Evolutionary conservation across 441 rosid genomes (phyloP), one percentile per base, ranked within the genome.

Genomic region (Isatis lusitanica): DNA sequence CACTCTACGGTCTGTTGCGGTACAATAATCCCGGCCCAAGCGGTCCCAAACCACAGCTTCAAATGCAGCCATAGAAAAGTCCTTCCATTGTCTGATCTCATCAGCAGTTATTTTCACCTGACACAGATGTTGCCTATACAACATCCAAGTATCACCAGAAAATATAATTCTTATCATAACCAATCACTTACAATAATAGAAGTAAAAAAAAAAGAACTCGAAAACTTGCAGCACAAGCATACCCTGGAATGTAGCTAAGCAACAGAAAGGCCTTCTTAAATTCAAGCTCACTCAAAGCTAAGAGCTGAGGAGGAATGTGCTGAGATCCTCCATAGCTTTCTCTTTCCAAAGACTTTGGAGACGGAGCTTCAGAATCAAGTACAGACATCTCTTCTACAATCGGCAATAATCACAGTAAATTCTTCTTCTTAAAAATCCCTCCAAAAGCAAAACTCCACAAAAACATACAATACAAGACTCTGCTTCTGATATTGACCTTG

Each of bases 181-280:
- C 55, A 9, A 48, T 7, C 33, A 71, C 31, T 17, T n/a, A n/a
- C n/a, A 40, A 18, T n/a, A 12, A 2, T 5, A 21, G 9, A 12
- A n/a, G 28, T 10, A 21, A 21, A 21, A 21, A 21, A n/a, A 51
- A 11, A 43, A 11, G 33, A 52, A 18, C 0, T 10, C 6, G 12
- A 48, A 39, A 51, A 52, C 56, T 66, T 76, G 47, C 0, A 17
- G 36, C 58, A 0, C 21, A 62, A 72, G 79, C 85, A 80, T 73
- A 94, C 97, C 74, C 81, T 16, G 87, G 90, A 17, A 87, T 71
- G 70, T 92, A 94, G 79, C 70, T 87, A 38, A 90, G 67, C 6
- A 94, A 74, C 6, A 94, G 80, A 75, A 94, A 94, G 0, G 80
- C 85, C 60, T 89, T 94, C 11, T 87, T 74, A 44, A 90, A 90